Percentiles rank a stretch among this genome's conserved stretches.
These are phyloP conservation scores for Skeletonema potamos DNA, from an alignment of 108 stramenopile genomes.

Conservation along the genomic window DNA sequence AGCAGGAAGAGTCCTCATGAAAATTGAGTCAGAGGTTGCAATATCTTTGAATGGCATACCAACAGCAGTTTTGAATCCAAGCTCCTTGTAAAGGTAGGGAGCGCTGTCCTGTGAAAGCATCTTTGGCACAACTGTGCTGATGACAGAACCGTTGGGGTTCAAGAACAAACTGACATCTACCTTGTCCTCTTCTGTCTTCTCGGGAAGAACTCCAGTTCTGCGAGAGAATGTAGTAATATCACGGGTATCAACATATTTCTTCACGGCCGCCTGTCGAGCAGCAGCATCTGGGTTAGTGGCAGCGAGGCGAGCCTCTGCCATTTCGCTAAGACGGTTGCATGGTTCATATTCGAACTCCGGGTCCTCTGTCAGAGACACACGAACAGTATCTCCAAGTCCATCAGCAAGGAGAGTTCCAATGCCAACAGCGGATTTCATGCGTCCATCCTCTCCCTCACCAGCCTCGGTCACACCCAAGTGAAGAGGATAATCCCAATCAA, in stretches of 20 bases:
- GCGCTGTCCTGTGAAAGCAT: conserved; percentile 79
- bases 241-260: conserved; percentile 79
- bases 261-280: conserved; percentile 66
- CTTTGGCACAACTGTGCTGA: conserved; percentile 72
- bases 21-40: conserved; percentile 90
- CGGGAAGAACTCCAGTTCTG: conserved; percentile 71
- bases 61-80: conserved; percentile 94
- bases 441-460: conserved; percentile 98
- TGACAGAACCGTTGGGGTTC: conserved; percentile 87
- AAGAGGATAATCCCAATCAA: conserved; percentile 96
- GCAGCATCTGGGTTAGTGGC: conserved; percentile 60
- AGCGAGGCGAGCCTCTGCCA: conserved; percentile 76
- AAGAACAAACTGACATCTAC: conserved; percentile 87
- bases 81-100: conserved; percentile 83
- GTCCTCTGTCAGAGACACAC: conserved; percentile 96
- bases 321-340: conserved; percentile 89
- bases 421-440: conserved; percentile 97
- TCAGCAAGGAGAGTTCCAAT: conserved; percentile 95
- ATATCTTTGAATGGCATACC: conserved; percentile 98
- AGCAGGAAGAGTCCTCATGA: conserved; percentile 76
- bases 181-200: conserved; percentile 73
- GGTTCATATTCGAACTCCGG: conserved; percentile 95
- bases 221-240: conserved; percentile 79
- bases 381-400: conserved; percentile 95
- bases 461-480: conserved; percentile 98